These are phyloP conservation scores for Epichloe hybrida DNA, from an alignment of 2,329 filamentous ascomycete genomes.

Conservation along the genomic window DNA sequence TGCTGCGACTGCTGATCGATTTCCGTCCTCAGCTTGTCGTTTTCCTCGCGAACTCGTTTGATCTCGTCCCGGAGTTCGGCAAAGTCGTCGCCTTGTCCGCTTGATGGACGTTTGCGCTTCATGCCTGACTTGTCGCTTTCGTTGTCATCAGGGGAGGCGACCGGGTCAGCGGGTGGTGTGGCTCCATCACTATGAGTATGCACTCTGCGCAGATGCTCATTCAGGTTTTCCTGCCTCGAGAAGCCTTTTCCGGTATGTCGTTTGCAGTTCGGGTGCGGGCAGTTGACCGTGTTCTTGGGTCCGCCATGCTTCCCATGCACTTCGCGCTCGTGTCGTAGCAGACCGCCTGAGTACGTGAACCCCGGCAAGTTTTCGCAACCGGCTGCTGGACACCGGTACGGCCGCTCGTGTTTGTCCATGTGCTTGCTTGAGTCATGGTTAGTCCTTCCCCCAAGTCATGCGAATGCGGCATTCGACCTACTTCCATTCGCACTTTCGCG, in stretches of 20 bases:
- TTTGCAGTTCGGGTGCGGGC: conserved; percentile 78
- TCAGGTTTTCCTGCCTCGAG: conserved; percentile 83
- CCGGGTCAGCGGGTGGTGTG: conserved; percentile 21
- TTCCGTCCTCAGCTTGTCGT: conserved; percentile 41
- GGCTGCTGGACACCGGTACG: conserved; percentile 72
- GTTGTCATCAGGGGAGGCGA: conserved; percentile 31
- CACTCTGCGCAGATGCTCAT: conserved; percentile 85
- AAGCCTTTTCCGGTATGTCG: conserved; percentile 80
- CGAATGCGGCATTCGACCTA: conserved; percentile 32
- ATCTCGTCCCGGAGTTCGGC: conserved; percentile 48
- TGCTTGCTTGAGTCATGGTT: conserved; percentile 54
- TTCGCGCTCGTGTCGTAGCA: conserved; percentile 81
- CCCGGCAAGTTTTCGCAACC: conserved; percentile 85
- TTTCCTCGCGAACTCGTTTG: conserved; percentile 53
- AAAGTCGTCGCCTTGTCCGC: conserved; percentile 30
- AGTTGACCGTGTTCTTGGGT: conserved; percentile 76
- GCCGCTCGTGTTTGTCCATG: conserved; percentile 95
- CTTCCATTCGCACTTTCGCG: conserved; percentile 88
- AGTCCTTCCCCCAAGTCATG: conserved; percentile 10
- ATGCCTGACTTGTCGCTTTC: conserved; percentile 30
- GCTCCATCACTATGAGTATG: conserved; percentile 44
- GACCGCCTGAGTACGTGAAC: conserved; percentile 87
- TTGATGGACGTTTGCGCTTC: conserved; percentile 34
- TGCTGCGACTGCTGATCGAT: conserved; percentile 35
- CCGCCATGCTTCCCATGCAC: conserved; percentile 85